Evolutionary conservation across 1,284 basidiomycete species (phyloP), one percentile per base, ranked within the genome.

Genomic region (Sporisorium reilianum): DNA sequence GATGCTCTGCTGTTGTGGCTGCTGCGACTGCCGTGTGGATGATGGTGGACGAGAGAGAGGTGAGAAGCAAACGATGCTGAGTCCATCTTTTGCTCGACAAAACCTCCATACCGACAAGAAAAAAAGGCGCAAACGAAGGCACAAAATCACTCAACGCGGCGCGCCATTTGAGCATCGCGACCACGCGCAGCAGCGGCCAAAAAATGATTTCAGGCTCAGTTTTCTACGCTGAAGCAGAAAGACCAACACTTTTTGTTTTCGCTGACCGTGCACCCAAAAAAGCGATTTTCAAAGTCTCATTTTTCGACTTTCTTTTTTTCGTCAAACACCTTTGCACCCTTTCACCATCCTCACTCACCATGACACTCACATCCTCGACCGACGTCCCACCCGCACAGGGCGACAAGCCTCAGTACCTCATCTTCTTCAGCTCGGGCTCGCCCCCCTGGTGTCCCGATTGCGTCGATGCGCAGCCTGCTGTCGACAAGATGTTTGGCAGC

Each of bases 361-460:
- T 74, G 71, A 68, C 71, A 25, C 22, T 74, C 11, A 61, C 65
- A 40, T 55, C 49, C 16, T 64, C 62, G 6, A 64, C 28, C 54
- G 34, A 57, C 25, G 46, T 58, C 3, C 61, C 63, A 32, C 40
- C 59, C 3, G 4, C 60, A 2, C 42, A 42, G 22, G 57, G 46
- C 18, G n/a, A 5, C 25, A 28, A 25, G 14, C 45, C 59, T 2
- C 67, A 66, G 10, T 77, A 45, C 34, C 59, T 79, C 57, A 62
- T 79, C 64, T 79, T 72, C 52, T 79, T 77, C 65, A 74, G 71
- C 52, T 73, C 72, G 8, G 75, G 77, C 18, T 30, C 42, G 8
- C 77, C 77, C 1, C 67, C 77, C 14, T 79, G 77, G 77, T 79
- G 77, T 50, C 72, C 77, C 7, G 77, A 79, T 60, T 79, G 77